These are phyloP conservation scores for Lactarius evosmus DNA, from an alignment of 768 basidiomycete genomes.

Conservation along the genomic window DNA sequence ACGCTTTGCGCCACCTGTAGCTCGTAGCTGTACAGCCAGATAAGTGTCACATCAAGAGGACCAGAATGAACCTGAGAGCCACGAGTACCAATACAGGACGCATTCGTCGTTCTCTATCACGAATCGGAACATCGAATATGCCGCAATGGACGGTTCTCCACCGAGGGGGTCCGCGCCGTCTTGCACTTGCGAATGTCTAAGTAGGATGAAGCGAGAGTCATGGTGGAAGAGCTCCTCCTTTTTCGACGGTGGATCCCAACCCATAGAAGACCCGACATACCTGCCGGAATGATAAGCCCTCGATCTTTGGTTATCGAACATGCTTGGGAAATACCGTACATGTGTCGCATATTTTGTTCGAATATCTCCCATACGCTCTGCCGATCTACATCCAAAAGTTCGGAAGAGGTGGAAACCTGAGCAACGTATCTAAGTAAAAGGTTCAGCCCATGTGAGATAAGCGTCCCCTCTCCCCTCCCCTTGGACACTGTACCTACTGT, in stretches of 20 bases:
- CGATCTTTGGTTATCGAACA: conserved; percentile 26
- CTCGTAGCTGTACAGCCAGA: conserved; percentile 59
- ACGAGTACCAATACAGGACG: conserved; percentile 65
- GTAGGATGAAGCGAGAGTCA: conserved; percentile 59
- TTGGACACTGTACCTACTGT: conserved; percentile 7
- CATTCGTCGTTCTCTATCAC: conserved; percentile 60
- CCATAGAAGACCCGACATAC: conserved; percentile 55
- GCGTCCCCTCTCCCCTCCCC: neutral
- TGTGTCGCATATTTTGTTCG: conserved; percentile 22
- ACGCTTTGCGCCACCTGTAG: conserved; percentile 52
- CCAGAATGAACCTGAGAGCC: conserved; percentile 3
- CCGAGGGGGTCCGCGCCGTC: conserved; percentile 22
- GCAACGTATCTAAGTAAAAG: conserved; percentile 5
- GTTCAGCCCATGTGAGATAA: neutral
- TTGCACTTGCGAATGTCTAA: conserved; percentile 24
- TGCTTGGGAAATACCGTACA: conserved; percentile 12
- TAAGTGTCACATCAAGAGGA: conserved; percentile 5
- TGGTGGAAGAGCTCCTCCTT: conserved; percentile 56
- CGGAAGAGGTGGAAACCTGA: conserved; percentile 14
- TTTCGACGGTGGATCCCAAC: conserved; percentile 61
- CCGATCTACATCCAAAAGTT: conserved; percentile 16
- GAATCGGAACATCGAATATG: conserved; percentile 65
- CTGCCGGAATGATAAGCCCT: conserved; percentile 41
- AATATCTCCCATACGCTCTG: conserved; percentile 22
- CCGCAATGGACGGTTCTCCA: conserved; percentile 33